Conservation (phyloP, 208 protist species). For the Blastocrithidia nonstop region DNA sequence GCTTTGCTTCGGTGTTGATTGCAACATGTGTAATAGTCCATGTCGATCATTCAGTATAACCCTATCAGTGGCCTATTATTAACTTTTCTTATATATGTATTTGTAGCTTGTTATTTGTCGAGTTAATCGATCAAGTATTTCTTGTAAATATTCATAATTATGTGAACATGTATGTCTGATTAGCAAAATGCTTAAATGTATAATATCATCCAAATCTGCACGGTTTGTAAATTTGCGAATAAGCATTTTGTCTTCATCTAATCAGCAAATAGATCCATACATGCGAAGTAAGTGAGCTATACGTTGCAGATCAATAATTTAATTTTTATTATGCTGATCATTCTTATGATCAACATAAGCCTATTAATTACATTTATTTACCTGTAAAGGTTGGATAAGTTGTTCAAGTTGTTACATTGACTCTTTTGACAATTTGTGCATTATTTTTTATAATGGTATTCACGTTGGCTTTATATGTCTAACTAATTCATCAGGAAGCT, state of each 20-base stretch:
- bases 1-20: too few species aligned
- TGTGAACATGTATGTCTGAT: conserved; percentile 10
- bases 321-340: not conserved
- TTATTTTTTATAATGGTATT: conserved; percentile 21
- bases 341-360: too few species aligned
- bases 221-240: conserved; percentile 32
- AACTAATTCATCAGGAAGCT: conserved; percentile 11
- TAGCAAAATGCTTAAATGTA: conserved; percentile 15
- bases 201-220: conserved; percentile 41
- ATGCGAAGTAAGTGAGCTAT: conserved; percentile 14
- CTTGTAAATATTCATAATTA: conserved; percentile 7
- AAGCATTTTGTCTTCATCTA: conserved; percentile 11
- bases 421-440: conserved; percentile 11
- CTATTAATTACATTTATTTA: too few species aligned
- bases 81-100: too few species aligned
- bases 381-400: not conserved
- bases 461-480: conserved; percentile 38
- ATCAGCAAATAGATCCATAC: conserved; percentile 34
- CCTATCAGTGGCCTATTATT: too few species aligned
- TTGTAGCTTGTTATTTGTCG: too few species aligned
- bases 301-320: not conserved
- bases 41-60: too few species aligned
- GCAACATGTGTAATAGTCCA: too few species aligned
- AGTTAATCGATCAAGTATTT: conserved; percentile 10
- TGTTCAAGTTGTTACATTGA: conserved; percentile 8